Percentiles rank a stretch among this genome's conserved stretches.
Conservation (phyloP, 345 rosid species). For the Eutrema yunnanense region DNA sequence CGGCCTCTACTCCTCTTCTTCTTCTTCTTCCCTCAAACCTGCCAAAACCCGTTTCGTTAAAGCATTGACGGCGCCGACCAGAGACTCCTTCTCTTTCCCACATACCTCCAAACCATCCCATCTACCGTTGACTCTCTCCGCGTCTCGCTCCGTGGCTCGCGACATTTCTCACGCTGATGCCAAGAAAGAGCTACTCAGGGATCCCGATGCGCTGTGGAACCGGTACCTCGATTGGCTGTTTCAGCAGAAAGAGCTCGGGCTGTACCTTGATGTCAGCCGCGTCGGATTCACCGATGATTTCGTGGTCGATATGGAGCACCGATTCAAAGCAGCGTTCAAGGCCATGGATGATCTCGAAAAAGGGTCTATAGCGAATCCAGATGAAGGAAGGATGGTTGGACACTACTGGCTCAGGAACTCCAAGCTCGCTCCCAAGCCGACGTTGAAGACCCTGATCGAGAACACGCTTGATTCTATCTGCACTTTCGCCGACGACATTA, state of each 20-base stretch:
- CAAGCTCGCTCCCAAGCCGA: conserved; percentile 55
- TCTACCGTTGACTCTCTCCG: conserved; percentile 18
- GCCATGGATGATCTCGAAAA: conserved; percentile 85
- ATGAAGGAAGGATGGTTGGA: conserved; percentile 97
- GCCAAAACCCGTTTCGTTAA: conserved; percentile 21
- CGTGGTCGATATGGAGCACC: conserved; percentile 68
- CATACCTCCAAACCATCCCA: conserved; percentile 25
- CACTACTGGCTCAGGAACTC: conserved; percentile 93
- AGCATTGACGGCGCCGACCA: conserved; percentile 20
- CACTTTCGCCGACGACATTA: conserved; percentile 58
- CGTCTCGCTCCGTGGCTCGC: conserved; percentile 45
- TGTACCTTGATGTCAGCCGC: conserved; percentile 86
- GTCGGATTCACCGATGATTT: conserved; percentile 83
- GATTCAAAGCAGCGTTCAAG: conserved; percentile 61
- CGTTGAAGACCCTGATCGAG: conserved; percentile 59
- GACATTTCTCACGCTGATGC: conserved; percentile 42
- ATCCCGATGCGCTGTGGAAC: conserved; percentile 59
- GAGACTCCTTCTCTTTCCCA: conserved; percentile 39
- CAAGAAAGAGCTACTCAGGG: conserved; percentile 55
- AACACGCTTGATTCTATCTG: conserved; percentile 63
- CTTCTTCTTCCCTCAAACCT: conserved; percentile 34
- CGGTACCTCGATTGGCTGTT: conserved; percentile 91
- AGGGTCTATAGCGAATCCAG: conserved; percentile 94
- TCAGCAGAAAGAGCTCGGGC: conserved; percentile 86
- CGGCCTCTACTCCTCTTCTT: conserved; percentile 58